Evolutionary conservation across 139 green algal species (phyloP).

Genomic region (Raphidocelis subcapitata): DNA sequence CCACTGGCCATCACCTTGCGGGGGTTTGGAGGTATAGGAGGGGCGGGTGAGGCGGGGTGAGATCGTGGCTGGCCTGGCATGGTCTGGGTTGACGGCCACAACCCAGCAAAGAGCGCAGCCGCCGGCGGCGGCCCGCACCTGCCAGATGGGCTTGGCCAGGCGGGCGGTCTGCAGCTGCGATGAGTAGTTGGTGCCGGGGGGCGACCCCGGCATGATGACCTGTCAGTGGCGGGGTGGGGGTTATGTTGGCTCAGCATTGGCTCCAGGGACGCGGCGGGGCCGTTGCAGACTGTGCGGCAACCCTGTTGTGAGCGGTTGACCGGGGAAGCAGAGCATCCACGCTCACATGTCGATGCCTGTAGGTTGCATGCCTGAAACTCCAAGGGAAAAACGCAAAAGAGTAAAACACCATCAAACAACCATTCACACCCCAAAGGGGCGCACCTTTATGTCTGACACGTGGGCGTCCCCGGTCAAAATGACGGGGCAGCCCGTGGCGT

Average conservation of each 20-base stretch:
- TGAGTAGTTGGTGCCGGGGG: slow-evolving; percentile 11
- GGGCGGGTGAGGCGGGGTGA: not conserved
- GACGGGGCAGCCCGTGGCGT: slow-evolving; percentile 51
- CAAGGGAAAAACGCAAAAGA: too few relatives aligned
- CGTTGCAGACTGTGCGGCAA: not conserved
- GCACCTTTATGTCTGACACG: slow-evolving; percentile 6
- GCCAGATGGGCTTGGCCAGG: slow-evolving; percentile 42
- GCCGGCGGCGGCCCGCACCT: slow-evolving; percentile 17
- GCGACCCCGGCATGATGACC: not conserved
- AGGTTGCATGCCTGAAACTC: too few relatives aligned
- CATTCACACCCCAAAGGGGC: not conserved
- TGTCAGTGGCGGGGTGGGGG: not conserved
- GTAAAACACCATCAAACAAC: not conserved
- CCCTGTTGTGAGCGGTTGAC: too few relatives aligned
- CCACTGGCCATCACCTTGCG: slow-evolving; percentile 51
- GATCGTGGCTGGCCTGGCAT: not conserved
- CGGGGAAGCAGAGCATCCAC: too few relatives aligned
- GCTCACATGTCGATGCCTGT: too few relatives aligned
- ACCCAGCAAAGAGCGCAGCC: not conserved
- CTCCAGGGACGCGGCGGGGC: not conserved
- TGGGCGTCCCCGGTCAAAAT: slow-evolving; percentile 60
- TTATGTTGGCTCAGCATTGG: not conserved
- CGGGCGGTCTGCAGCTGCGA: slow-evolving; percentile 22
- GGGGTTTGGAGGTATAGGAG: not conserved
- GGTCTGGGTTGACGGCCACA: not conserved